Conservation (phyloP, 257 asterid species). For the Knoxia roxburghii region DNA sequence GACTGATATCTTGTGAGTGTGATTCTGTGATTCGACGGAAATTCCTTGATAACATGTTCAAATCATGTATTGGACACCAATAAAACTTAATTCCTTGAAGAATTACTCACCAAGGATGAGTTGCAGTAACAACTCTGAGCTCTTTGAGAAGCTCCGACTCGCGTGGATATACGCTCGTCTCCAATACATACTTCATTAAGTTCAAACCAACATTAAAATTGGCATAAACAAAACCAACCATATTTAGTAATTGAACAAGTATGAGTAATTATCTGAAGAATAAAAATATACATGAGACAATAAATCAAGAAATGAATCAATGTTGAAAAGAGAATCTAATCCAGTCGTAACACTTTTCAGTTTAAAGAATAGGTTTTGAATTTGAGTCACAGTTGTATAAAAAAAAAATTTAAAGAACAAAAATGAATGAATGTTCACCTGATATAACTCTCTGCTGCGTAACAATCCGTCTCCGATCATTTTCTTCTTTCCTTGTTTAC, state of each 20-base stretch:
- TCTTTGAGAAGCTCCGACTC: slow-evolving; percentile 48
- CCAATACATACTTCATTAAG: slow-evolving; percentile 37
- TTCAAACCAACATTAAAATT: background rate
- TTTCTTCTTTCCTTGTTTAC: no score
- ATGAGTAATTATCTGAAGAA: background rate
- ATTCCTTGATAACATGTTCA: no score
- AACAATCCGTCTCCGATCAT: slow-evolving; percentile 29
- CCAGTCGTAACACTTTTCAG: no score
- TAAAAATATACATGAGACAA: background rate
- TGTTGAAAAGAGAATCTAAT: no score
- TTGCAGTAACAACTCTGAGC: slow-evolving; percentile 38
- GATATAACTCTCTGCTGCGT: slow-evolving; percentile 29
- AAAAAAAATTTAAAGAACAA: background rate
- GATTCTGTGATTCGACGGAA: no score
- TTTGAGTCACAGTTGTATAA: background rate
- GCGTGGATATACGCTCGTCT: slow-evolving; percentile 47
- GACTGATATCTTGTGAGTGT: no score
- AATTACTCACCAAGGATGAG: slow-evolving; percentile 34
- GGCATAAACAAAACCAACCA: background rate
- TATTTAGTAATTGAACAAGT: no score
- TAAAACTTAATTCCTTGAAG: background rate
- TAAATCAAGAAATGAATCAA: background rate
- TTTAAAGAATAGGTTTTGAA: no score
- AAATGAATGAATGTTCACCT: slow-evolving; percentile 13
- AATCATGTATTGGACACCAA: no score